phyloP scores from a whole-genome alignment of 202 grass and related monocot species.

The Elaeis oleifera region DNA sequence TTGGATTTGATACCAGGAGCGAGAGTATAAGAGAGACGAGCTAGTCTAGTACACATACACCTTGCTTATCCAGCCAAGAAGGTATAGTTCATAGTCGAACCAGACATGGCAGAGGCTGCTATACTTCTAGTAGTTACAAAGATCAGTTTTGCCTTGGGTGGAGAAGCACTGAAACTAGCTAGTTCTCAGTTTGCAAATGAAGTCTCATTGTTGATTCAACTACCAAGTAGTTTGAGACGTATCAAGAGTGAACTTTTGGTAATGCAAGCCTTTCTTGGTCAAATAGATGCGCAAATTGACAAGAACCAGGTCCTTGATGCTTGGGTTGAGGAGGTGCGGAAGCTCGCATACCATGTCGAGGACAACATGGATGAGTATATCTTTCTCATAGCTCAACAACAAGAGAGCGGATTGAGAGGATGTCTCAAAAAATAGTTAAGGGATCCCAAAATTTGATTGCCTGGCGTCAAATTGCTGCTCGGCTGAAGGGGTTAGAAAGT shows the following conservation, averaged over 20 bases:
- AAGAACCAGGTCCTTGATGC: conserved; percentile 18
- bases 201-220: neutral
- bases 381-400: conserved; percentile 14
- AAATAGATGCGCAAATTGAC: neutral
- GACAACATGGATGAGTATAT: conserved; percentile 41
- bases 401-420: neutral
- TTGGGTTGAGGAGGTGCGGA: conserved; percentile 27
- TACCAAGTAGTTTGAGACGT: conserved; percentile 24
- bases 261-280: conserved; percentile 25
- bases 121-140: conserved; percentile 9
- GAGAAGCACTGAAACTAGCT: neutral
- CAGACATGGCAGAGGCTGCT: conserved; percentile 3
- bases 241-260: conserved; percentile 26
- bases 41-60: too few species aligned
- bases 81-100: too few species aligned
- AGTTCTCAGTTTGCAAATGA: conserved; percentile 6
- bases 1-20: too few species aligned
- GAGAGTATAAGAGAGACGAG: too few species aligned
- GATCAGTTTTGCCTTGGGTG: neutral
- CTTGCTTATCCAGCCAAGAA: too few species aligned
- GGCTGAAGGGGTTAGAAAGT: conserved; percentile 18
- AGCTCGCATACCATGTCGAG: conserved; percentile 25
- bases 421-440: neutral
- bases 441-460: conserved; percentile 1
- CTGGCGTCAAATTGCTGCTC: conserved; percentile 18